Evolutionary conservation across 139 green algal species (phyloP), one percentile per base, ranked within the genome.

Genomic region (Astrephomene gubernaculifera): DNA sequence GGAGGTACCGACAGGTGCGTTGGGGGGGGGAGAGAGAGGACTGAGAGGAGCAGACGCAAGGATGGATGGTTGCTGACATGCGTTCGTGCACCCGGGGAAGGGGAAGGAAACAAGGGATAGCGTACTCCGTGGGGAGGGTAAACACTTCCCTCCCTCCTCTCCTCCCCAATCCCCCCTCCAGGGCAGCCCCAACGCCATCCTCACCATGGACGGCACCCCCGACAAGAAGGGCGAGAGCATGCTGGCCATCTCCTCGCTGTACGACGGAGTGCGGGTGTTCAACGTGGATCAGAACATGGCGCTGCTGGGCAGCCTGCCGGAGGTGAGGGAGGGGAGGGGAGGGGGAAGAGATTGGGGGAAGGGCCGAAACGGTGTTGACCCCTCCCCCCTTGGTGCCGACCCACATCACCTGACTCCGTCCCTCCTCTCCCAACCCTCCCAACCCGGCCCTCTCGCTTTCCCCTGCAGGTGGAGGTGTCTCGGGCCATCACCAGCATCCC

Each of bases 201-300:
- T 86, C 12, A 70, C 67, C 25, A 86, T 86, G 64, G 79, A 86
- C 27, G 79, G 79, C 79, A 76, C 79, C 2, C 65, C 79, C 19
- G 79, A 86, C 64, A 78, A 78, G 45, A 69, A 68, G 45, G 65
- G 49, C 65, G 65, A 86, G 44, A 41, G n/a, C 64, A 79, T 86
- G 24, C 45, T 86, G 65, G 45, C 65, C 49, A 69, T 86, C 45
- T 4, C 65, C 9, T 39, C 25, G 9, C 27, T 86, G 19, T 31
- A 45, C 36, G 44, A 76, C 25, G 79, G 79, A 45, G 79, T 86
- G 19, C 4, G 17, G 45, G 24, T 86, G 10, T 86, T 44, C 79
- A 86, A 86, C 49, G 79, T 86, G 35, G 79, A 86, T 36, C 45
- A 72, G 65, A 54, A 25, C 45, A 86, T 86, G 79, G 22, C 41